phyloP scores from a whole-genome alignment of 371 early-diverging fungal genomes.

The Aphelidium insulamus region DNA sequence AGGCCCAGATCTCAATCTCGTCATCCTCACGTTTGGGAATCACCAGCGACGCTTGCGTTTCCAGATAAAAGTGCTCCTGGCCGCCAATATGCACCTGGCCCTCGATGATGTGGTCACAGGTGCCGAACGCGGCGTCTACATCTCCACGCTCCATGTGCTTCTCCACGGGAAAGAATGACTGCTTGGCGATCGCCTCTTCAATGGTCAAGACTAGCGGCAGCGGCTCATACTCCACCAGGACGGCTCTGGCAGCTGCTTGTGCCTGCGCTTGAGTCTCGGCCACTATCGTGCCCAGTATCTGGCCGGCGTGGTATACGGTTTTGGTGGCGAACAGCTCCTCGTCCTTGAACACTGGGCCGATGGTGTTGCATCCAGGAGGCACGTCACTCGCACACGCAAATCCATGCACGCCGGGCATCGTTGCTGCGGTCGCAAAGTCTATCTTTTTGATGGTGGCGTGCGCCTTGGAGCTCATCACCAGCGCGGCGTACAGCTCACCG shows the following conservation, averaged over 20 bases:
- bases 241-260: conserved; percentile 30
- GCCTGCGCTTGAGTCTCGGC: conserved; percentile 33
- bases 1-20: conserved; percentile 40
- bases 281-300: conserved; percentile 43
- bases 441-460: conserved; percentile 34
- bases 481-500: conserved; percentile 32
- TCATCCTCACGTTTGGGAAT: conserved; percentile 41
- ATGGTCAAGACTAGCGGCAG: conserved; percentile 34
- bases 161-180: conserved; percentile 24
- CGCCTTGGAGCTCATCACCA: conserved; percentile 30
- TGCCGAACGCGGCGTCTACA: conserved; percentile 20
- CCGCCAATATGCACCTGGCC: conserved; percentile 30
- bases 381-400: conserved; percentile 36
- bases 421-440: conserved; percentile 30
- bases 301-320: conserved; percentile 31
- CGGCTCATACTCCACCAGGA: conserved; percentile 35
- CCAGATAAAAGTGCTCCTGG: conserved; percentile 59
- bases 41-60: conserved; percentile 36
- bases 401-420: conserved; percentile 26
- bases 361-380: conserved; percentile 25
- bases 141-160: conserved; percentile 24
- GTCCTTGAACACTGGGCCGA: conserved; percentile 27
- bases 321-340: conserved; percentile 45
- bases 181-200: conserved; percentile 35
- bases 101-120: conserved; percentile 21